Percentiles rank a stretch among this genome's conserved stretches.
Evolutionary conservation across 176 grass and related monocot species (phyloP).

Genomic region (Carex parvula): DNA sequence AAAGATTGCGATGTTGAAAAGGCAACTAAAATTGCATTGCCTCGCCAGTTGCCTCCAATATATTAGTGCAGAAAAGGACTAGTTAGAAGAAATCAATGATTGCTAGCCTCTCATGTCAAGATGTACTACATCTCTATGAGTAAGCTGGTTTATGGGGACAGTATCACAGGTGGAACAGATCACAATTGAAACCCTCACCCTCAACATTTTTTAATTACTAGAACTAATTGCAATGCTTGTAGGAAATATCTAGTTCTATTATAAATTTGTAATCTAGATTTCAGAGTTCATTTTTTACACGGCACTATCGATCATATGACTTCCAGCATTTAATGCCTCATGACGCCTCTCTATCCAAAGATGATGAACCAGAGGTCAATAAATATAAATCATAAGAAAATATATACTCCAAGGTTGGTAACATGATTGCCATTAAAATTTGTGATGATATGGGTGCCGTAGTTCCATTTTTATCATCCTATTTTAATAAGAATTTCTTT

Average conservation of each 20-base stretch:
- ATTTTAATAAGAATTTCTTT: neutral
- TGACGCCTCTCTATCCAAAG: neutral
- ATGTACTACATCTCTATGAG: neutral
- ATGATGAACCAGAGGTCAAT: neutral
- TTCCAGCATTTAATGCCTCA: neutral
- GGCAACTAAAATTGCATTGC: neutral
- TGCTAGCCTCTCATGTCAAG: neutral
- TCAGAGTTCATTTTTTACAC: neutral
- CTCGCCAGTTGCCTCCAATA: neutral
- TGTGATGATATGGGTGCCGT: neutral
- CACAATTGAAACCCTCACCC: neutral
- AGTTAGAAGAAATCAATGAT: conserved; percentile 10
- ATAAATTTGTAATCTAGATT: neutral
- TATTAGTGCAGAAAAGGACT: neutral
- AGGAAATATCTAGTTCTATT: neutral
- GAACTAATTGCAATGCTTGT: neutral
- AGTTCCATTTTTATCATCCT: neutral
- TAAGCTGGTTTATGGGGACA: neutral
- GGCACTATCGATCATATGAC: neutral
- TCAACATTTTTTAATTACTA: neutral
- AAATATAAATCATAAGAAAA: neutral
- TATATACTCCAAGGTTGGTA: too few species aligned
- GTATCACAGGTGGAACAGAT: neutral
- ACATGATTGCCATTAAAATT: too few species aligned
- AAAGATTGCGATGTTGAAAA: conserved; percentile 19